Conservation (phyloP, 805 yeast species). For the Kazachstania kunashirensis region DNA sequence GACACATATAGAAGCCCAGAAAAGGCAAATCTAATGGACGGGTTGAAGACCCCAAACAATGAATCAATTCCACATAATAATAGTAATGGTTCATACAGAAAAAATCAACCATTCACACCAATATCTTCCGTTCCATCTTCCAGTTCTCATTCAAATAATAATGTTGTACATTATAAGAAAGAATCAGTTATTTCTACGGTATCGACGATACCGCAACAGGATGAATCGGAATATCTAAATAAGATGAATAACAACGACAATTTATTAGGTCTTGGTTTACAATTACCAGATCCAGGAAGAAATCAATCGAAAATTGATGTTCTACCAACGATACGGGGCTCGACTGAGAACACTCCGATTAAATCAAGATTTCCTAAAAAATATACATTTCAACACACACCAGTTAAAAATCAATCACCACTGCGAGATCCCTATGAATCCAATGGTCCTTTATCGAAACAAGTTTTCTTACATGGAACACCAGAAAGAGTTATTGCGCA, state of each 20-base stretch:
- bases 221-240: conserved; percentile 13
- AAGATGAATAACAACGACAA: neutral
- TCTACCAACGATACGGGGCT: conserved; percentile 25
- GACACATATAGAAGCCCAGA: neutral
- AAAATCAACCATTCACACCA: conserved; percentile 4
- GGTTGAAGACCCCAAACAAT: no score
- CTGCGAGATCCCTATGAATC: no score
- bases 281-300: conserved; percentile 5
- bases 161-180: conserved; percentile 15
- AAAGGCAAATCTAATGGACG: conserved; percentile 1
- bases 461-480: neutral
- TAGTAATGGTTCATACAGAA: neutral
- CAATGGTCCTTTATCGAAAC: neutral
- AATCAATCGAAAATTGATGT: conserved; percentile 8
- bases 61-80: no score
- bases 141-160: no score
- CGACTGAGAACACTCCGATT: conserved; percentile 21
- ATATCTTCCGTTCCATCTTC: neutral
- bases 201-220: conserved; percentile 25
- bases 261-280: conserved; percentile 15
- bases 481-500: neutral
- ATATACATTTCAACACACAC: conserved; percentile 25
- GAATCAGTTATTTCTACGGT: conserved; percentile 25
- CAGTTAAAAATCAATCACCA: conserved; percentile 10
- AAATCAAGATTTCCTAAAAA: conserved; percentile 19